Conservation (phyloP, 768 basidiomycete species). For the Suillus paluster region DNA sequence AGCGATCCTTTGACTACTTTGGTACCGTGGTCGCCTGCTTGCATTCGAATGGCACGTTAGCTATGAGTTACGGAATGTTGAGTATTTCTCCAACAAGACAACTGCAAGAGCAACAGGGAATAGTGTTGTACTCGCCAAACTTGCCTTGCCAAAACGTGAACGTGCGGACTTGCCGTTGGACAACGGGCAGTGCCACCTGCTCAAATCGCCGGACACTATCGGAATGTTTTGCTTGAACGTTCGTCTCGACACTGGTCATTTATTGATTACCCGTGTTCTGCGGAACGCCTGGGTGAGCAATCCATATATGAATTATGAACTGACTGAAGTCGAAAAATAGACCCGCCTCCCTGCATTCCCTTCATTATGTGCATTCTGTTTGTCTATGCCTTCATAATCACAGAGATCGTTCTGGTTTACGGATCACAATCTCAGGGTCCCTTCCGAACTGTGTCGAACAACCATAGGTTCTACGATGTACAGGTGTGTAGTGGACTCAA, state of each 20-base stretch:
- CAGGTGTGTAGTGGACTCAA: slow-evolving; percentile 41
- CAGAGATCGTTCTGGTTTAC: slow-evolving; percentile 16
- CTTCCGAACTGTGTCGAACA: slow-evolving; percentile 17
- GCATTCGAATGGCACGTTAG: neutral
- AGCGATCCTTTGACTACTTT: neutral
- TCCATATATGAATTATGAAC: neutral
- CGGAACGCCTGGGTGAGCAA: neutral
- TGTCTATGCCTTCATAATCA: slow-evolving; percentile 13
- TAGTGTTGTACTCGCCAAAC: neutral
- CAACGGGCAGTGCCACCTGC: neutral
- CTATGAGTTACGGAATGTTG: neutral
- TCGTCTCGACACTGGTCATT: slow-evolving; percentile 29
- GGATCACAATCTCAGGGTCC: slow-evolving; percentile 34
- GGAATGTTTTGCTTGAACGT: slow-evolving; percentile 24
- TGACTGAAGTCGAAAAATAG: neutral
- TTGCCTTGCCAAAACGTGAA: neutral
- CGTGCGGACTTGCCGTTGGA: neutral
- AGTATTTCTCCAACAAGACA: neutral
- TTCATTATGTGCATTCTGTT: slow-evolving; percentile 7
- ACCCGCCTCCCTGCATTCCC: neutral
- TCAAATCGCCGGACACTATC: neutral
- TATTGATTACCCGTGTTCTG: slow-evolving; percentile 1
- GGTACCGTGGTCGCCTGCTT: neutral
- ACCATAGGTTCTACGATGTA: slow-evolving; percentile 48
- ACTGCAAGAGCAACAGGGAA: neutral